Evolutionary conservation across 345 rosid genomes (phyloP).

Genomic region (Eucalyptus sideroxylon): DNA sequence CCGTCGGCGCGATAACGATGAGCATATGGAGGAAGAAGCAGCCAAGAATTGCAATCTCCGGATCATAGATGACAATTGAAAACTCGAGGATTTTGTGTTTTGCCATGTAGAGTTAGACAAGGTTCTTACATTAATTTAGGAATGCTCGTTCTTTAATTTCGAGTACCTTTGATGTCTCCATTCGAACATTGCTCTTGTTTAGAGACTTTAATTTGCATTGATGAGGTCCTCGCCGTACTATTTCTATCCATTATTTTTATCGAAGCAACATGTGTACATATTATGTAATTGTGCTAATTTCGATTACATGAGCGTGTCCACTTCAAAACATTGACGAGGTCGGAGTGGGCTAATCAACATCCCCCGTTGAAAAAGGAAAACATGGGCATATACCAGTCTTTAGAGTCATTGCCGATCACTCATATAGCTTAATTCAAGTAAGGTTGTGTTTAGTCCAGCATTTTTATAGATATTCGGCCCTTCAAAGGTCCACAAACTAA

Average conservation of each 20-base stretch:
- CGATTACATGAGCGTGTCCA: background rate
- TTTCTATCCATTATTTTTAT: too few relatives aligned
- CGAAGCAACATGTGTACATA: background rate
- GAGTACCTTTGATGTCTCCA: background rate
- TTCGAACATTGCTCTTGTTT: too few relatives aligned
- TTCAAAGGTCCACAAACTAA: background rate
- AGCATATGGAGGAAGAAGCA: background rate
- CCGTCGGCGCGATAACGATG: background rate
- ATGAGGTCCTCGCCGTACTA: background rate
- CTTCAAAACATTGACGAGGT: background rate
- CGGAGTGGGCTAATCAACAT: too few relatives aligned
- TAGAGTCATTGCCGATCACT: too few relatives aligned
- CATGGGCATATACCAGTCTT: too few relatives aligned
- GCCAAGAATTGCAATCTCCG: too few relatives aligned
- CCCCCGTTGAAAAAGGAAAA: too few relatives aligned
- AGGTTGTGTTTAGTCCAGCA: background rate
- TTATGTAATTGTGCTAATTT: background rate
- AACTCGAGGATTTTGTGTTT: background rate
- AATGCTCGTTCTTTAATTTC: too few relatives aligned
- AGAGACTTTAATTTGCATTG: too few relatives aligned
- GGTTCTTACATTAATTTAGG: too few relatives aligned
- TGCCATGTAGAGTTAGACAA: background rate
- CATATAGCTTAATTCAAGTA: background rate
- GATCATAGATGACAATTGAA: background rate
- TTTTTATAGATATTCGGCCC: background rate